Evolutionary conservation across 2,329 filamentous ascomycete genomes (phyloP).

Genomic region (Pezicula neosporulosa): DNA sequence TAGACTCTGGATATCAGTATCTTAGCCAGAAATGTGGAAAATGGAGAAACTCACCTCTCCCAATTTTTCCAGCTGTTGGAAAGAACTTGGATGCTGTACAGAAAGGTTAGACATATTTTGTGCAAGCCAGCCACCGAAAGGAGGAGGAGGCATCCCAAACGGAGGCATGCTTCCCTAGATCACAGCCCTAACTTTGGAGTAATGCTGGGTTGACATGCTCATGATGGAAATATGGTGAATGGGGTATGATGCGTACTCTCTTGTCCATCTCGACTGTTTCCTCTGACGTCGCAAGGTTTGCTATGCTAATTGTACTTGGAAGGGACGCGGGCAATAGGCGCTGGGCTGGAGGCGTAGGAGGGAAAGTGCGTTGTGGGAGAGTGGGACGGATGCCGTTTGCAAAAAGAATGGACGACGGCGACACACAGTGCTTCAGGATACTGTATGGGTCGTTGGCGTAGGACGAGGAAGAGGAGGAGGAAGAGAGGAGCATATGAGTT

Average conservation of each 20-base stretch:
- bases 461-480: too few species aligned
- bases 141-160: too few species aligned
- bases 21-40: too few species aligned
- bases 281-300: constrained; percentile 23
- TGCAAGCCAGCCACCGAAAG: not conserved
- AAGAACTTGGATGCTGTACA: constrained; percentile 51
- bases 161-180: too few species aligned
- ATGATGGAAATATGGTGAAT: constrained; percentile 56
- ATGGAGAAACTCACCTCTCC: constrained; percentile 53
- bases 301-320: constrained; percentile 29
- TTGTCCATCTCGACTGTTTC: constrained; percentile 68
- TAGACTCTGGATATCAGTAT: too few species aligned
- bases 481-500: too few species aligned
- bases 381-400: not conserved
- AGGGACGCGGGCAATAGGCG: constrained; percentile 18
- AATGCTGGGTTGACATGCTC: not conserved
- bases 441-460: not conserved
- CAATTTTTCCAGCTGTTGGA: constrained; percentile 98
- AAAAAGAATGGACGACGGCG: not conserved
- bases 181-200: too few species aligned
- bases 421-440: constrained; percentile 18
- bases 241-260: constrained; percentile 39
- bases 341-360: constrained; percentile 23
- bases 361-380: constrained; percentile 25
- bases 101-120: not conserved